Evolutionary conservation across 805 yeast species (phyloP).

Genomic region (Kluyveromyces siamensis): DNA sequence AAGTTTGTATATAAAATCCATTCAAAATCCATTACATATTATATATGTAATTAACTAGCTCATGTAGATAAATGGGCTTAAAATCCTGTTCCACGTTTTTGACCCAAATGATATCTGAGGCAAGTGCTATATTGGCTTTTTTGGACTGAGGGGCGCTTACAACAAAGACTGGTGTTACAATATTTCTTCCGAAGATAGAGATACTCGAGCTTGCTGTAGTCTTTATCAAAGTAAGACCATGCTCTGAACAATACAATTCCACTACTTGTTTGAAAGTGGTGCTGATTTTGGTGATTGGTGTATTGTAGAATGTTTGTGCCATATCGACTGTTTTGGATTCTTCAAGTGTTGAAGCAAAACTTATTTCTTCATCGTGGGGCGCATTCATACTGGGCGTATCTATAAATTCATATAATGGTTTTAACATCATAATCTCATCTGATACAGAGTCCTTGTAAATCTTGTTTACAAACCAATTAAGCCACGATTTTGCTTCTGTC

Average conservation of each 20-base stretch:
- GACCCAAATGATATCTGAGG: conserved; percentile 59
- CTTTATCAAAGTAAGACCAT: conserved; percentile 32
- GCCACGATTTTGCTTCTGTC: conserved; percentile 14
- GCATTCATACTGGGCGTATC: conserved; percentile 7
- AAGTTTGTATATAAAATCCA: conserved; percentile 4
- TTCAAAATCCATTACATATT: neutral
- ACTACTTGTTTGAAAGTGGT: conserved; percentile 59
- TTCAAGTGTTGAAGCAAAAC: conserved; percentile 7
- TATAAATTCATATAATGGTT: conserved; percentile 8
- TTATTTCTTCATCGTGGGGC: conserved; percentile 15
- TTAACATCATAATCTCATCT: conserved; percentile 7
- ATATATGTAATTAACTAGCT: conserved; percentile 3
- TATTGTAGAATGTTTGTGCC: conserved; percentile 16
- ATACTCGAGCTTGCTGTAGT: conserved; percentile 10
- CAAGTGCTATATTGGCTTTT: conserved; percentile 33
- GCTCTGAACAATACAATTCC: conserved; percentile 45
- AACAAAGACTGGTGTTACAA: conserved; percentile 18
- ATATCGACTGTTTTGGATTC: neutral
- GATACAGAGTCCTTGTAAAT: conserved; percentile 4
- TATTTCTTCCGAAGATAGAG: conserved; percentile 27
- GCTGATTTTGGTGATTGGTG: conserved; percentile 35
- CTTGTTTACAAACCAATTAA: conserved; percentile 14
- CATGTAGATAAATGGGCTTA: conserved; percentile 14
- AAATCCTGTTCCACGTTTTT: conserved; percentile 14
- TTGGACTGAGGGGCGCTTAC: conserved; percentile 4